These are phyloP conservation scores for Barbatosphaeria neglecta DNA, from an alignment of 495 filamentous ascomycete species.

Conservation along the genomic window DNA sequence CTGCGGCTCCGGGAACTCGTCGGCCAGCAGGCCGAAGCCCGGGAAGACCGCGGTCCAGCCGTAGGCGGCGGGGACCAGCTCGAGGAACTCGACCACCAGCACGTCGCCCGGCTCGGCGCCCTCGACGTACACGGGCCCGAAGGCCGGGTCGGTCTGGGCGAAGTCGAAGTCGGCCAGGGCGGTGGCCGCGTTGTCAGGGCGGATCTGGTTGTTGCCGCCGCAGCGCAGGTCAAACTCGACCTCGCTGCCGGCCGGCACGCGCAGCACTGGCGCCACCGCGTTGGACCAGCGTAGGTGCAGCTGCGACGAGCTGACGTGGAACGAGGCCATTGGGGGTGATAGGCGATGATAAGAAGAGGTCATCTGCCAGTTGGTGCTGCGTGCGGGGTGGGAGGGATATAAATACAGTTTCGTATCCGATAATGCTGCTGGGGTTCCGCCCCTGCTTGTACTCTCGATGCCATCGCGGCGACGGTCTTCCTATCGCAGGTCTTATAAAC, in stretches of 20 bases:
- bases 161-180: conserved; percentile 32
- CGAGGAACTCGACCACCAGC: conserved; percentile 34
- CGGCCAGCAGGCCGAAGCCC: conserved; percentile 35
- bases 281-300: conserved; percentile 38
- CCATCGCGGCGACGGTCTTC: no score
- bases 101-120: conserved; percentile 38
- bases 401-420: no score
- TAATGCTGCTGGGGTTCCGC: no score
- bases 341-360: no score
- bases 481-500: no score
- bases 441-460: no score
- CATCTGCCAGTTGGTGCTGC: no score
- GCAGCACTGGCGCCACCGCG: conserved; percentile 30
- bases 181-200: conserved; percentile 21
- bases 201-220: conserved; percentile 40
- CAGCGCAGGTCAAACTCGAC: conserved; percentile 38
- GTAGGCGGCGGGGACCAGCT: conserved; percentile 31
- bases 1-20: conserved; percentile 30
- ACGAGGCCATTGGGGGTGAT: no score
- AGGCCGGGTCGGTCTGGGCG: conserved; percentile 32
- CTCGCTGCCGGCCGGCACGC: conserved; percentile 31
- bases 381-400: no score
- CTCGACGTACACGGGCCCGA: conserved; percentile 35
- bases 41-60: conserved; percentile 42
- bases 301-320: conserved; percentile 29